Evolutionary conservation across 1,284 basidiomycete species (phyloP), one percentile per base, ranked within the genome.

Genomic region (Microbotryomycetes sp.): DNA sequence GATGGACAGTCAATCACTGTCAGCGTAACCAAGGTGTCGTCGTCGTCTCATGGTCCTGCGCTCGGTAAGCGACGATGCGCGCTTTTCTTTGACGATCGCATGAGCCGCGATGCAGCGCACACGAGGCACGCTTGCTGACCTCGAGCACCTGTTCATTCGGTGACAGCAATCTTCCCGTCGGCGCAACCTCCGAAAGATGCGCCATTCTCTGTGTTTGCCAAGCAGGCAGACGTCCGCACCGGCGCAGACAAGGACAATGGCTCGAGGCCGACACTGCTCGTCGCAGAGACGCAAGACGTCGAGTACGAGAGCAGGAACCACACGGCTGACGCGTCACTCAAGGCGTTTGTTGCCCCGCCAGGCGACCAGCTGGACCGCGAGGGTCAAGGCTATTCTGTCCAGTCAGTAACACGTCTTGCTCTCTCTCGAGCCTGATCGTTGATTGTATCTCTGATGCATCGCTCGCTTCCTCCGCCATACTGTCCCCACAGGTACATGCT

Each of bases 401-500:
- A 66, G 61, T 63, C 47, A 29, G 61, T 50, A 11, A 4, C 6
- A 23, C 5, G 16, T 49, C 28, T 27, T 50, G 28, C 50, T 56
- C 45, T 5, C 5, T 15, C 11, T 18, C 18, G 21, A 4, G 9
- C 3, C 27, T 5, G 3, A 28, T 2, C 6, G 28, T 41, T n/a
- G n/a, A n/a, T n/a, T n/a, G n/a, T n/a, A n/a, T n/a, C n/a, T n/a
- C n/a, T n/a, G n/a, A n/a, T n/a, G n/a, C n/a, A n/a, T 54, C 24
- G 30, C 27, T 35, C 15, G 27, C 47, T 48, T 27, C 15, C 31
- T 30, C 47, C 29, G 21, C 3, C 63, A 56, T 9, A 1, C 15
- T 45, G 11, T 50, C 60, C 51, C 29, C 55, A 59, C 30, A 54
- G 54, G 6, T 79, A 79, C 63, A 63, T 79, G 21, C 71, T 79